Base-by-base conservation (phyloP, 2,329 filamentous ascomycete genomes). In the Colletotrichum coccodes region DNA sequence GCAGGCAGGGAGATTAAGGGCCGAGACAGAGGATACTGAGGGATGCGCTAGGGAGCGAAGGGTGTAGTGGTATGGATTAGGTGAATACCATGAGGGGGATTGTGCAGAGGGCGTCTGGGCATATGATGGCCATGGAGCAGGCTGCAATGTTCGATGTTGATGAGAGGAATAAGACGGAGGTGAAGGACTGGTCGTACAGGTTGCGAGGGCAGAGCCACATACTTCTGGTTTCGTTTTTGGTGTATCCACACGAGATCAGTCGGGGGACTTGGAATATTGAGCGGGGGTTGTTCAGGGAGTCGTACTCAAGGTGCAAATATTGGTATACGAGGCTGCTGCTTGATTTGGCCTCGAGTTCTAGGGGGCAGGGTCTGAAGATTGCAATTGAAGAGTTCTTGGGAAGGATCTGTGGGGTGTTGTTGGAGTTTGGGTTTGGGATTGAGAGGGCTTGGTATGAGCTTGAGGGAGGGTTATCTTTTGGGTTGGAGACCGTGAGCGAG, bases 51-150 rank as follows among this genome's bases (percentile, higher is more conserved):
- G 36, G 30, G 3, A 73, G 70, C 14, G 70, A 65, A 0, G 64
- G 70, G 30, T 80, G 83, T 71, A 78, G 79, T 18, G 82, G 81
- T 3, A 79, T 82, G n/a, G 81, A 85, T 64, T 86, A 84, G 84
- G 70, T 75, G 2, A 69, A 75, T 5, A 77, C 82, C n/a, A 74
- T 79, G 8, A 78, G 80, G 38, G 81, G 82, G 57, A 82, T 86
- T 47, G 79, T 84, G 46, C 78, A 80, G 60, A 75, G 75, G 14
- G 82, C 81, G 60, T 78, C 78, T 1, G 70, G 63, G 12, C 76
- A 78, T 34, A 63, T 83, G 28, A 75, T 75, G 57, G 74, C 75
- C 44, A 72, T 84, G 34, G 73, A 77, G 36, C 70, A 74, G 18
- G 73, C 79, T 7, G 64, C 71, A 1, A 61, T 72, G 1, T 69